Conservation (phyloP, 306 rosid species). For the Chamaecrista fasciculata region DNA sequence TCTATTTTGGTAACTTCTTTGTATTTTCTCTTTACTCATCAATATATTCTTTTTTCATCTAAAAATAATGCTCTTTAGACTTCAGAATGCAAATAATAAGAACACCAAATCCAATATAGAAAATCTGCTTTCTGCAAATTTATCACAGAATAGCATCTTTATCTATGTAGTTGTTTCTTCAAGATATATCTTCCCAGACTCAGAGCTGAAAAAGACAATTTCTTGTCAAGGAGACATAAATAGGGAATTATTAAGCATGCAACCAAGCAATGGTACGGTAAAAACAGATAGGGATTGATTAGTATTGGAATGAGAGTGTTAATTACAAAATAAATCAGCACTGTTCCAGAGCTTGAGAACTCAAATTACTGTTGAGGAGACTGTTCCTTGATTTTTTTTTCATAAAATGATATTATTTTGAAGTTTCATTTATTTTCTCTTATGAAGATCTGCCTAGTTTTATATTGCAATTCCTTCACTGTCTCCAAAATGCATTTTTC, state of each 20-base stretch:
- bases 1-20: too few relatives aligned
- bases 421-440: not conserved
- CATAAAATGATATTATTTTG: slow-evolving; percentile 19
- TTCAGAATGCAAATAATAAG: not conserved
- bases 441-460: not conserved
- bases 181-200: not conserved
- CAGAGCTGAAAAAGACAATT: not conserved
- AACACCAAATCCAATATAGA: not conserved
- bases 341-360: not conserved
- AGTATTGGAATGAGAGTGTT: not conserved
- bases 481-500: slow-evolving; percentile 4
- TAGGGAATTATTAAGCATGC: slow-evolving; percentile 11
- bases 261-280: not conserved
- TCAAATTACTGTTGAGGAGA: not conserved
- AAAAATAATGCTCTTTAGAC: not conserved
- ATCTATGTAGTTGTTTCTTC: not conserved
- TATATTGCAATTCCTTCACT: not conserved
- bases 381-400: not conserved
- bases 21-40: too few relatives aligned
- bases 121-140: not conserved
- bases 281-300: not conserved
- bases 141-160: slow-evolving; percentile 2
- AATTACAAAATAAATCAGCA: not conserved
- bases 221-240: not conserved
- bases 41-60: too few relatives aligned